Evolutionary conservation across 2,329 filamentous ascomycete species (phyloP), one percentile per base, ranked within the genome.

Genomic region (Aspergillus thermomutatus): DNA sequence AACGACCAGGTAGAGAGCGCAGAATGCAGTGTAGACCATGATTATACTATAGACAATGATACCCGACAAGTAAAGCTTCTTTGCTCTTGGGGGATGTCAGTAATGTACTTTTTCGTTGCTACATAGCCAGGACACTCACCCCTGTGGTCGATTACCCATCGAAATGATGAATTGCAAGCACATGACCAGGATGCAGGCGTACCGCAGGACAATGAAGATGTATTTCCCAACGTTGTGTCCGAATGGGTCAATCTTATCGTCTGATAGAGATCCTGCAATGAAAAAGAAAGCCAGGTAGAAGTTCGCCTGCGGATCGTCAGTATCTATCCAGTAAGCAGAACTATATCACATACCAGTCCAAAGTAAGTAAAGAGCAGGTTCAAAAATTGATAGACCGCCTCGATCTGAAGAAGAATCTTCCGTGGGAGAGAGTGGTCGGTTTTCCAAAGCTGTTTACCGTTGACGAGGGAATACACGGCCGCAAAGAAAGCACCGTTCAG

Each of bases 201-300:
- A 99, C 52, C 92, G 86, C 43, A 99, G 79, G 58, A 97, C 82
- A 60, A 87, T 84, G 76, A 97, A 99, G 72, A 99, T 90, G 76
- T 89, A 86, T 63, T 85, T 85, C 50, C 90, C 93, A 61, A 96
- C 87, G 60, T 87, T 83, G 75, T 96, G 90, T 17, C 92, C 92
- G 65, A 99, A 99, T 0, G 95, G 95, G 73, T 99, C 94, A 63
- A 95, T 80, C 26, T 80, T 79, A 0, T 84, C 79, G 67, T 97
- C 91, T 0, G 89, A 84, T 17, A 99, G 82, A 43, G 92, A 95
- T 46, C 94, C 94, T 23, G 92, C 92, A 64, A 99, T 88, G 79
- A 99, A 99, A 83, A 92, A 99, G 78, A 99, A 99, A 56, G 92
- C 96, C 52, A 99, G 87, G 75, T 97, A 99, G 81, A 97, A 99